Evolutionary conservation across 371 early-diverging fungal species (phyloP), one percentile per base, ranked within the genome.

Genomic region (Circinella umbellata): DNA sequence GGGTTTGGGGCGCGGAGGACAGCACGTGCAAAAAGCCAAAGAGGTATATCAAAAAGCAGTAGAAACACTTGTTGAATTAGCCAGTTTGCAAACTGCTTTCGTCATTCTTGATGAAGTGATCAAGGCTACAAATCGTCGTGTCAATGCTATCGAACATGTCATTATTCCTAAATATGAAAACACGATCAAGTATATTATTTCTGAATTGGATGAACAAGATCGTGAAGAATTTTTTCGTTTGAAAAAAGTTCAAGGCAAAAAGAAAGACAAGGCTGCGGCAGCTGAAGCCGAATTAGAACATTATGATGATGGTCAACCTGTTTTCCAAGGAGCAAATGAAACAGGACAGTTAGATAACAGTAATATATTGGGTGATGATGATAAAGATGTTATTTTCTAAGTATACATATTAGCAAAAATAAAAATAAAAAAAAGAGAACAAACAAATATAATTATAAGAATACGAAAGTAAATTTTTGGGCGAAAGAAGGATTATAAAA

Each of bases 161-260:
- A 95, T 99, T 73, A 99, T 99, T 68, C 99, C 99, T 37, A 92
- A 93, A 67, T 91, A 98, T 67, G 98, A 99, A 77, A 99, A 98
- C 85, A 99, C 99, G 48, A 96, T 99, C 77, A 89, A 88, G 72
- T 98, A 96, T 78, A 97, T 99, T 70, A 91, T 91, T 55, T 94
- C 97, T 39, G 99, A 99, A 84, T 88, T 99, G 66, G 99, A 99
- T 77, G 99, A 99, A 80, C 94, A 94, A 86, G 99, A 99, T 77
- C 91, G 99, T 79, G 99, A 99, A 84, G 99, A 99, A 74, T 99
- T 99, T 85, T 99, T 96, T 80, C 88, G 94, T 73, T 82, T 99
- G 73, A 99, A 99, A 84, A 99, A 98, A 83, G 94, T 99, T 34
- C 99, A 99, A 81, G 92, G 93, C 49, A 98, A 98, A 80, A 97